These are phyloP conservation scores for Sequoia sempervirens DNA, from an alignment of 75 land plant species.

Conservation along the genomic window DNA sequence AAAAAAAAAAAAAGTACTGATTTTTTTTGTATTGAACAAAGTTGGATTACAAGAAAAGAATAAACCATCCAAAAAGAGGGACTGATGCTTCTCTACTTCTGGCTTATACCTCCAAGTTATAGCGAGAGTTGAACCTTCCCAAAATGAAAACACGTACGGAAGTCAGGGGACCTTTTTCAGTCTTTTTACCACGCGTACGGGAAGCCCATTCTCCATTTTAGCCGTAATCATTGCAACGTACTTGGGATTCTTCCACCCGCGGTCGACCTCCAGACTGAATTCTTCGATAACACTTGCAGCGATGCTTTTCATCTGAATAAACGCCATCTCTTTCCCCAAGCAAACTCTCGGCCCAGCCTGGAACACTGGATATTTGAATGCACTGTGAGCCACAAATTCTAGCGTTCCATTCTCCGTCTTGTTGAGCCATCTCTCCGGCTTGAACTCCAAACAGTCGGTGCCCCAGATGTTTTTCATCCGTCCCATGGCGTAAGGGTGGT, in stretches of 20 bases:
- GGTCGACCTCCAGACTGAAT: slow-evolving; percentile 16
- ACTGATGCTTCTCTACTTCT: too few relatives aligned
- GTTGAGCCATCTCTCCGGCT: slow-evolving; percentile 35
- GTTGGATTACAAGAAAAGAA: too few relatives aligned
- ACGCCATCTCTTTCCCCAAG: slow-evolving; percentile 38
- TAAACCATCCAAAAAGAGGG: too few relatives aligned
- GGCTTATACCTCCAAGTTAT: too few relatives aligned
- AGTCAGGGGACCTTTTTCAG: background rate
- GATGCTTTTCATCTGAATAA: slow-evolving; percentile 26
- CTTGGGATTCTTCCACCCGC: background rate
- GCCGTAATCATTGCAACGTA: background rate
- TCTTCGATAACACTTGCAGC: slow-evolving; percentile 13
- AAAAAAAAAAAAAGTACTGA: too few relatives aligned
- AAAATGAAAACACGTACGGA: too few relatives aligned
- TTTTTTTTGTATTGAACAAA: too few relatives aligned
- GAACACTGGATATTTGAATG: slow-evolving; percentile 9
- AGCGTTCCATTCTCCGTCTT: background rate
- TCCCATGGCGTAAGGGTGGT: slow-evolving; percentile 64
- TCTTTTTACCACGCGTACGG: background rate
- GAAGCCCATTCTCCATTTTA: background rate
- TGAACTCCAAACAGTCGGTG: slow-evolving; percentile 18
- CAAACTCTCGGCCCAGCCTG: slow-evolving; percentile 41
- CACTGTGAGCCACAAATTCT: background rate
- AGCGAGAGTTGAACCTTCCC: too few relatives aligned
- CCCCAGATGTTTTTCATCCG: slow-evolving; percentile 36